These are phyloP conservation scores for Epichloe brachyelytri DNA, from an alignment of 2,329 filamentous ascomycete genomes.

Conservation along the genomic window DNA sequence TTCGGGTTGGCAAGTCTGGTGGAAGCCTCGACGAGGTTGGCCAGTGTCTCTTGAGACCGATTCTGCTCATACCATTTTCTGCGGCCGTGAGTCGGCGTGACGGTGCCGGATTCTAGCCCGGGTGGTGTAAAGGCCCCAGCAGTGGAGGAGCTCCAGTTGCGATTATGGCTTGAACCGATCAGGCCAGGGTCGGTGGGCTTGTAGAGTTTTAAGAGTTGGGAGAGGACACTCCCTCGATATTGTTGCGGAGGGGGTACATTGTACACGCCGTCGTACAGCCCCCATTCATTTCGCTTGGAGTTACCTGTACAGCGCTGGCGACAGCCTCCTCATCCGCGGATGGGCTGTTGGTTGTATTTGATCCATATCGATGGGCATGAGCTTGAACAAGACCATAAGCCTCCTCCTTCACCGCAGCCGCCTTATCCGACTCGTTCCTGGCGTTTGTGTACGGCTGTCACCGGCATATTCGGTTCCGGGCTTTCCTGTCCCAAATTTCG, in stretches of 20 bases:
- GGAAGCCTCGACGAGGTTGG: conserved; percentile 34
- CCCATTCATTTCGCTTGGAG: conserved; percentile 24
- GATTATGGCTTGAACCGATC: conserved; percentile 10
- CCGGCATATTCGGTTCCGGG: neutral
- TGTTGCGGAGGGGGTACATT: conserved; percentile 26
- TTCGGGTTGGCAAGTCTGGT: conserved; percentile 14
- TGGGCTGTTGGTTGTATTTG: conserved; percentile 4
- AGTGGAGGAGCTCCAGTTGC: conserved; percentile 16
- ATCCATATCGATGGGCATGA: conserved; percentile 21
- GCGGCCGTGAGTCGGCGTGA: conserved; percentile 28
- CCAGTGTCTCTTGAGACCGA: conserved; percentile 32
- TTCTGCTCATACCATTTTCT: conserved; percentile 37
- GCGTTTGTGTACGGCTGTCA: neutral
- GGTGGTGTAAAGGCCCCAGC: conserved; percentile 19
- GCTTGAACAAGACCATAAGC: conserved; percentile 30
- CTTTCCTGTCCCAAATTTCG: conserved; percentile 14
- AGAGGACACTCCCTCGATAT: conserved; percentile 32
- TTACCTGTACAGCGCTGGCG: conserved; percentile 5
- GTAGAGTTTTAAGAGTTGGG: conserved; percentile 34
- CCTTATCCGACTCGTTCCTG: neutral
- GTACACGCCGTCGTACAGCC: conserved; percentile 28
- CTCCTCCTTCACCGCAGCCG: conserved; percentile 15
- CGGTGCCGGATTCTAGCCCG: conserved; percentile 23
- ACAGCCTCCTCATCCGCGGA: conserved; percentile 7
- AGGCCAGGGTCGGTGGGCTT: conserved; percentile 21